phyloP scores from a whole-genome alignment of 139 green algal species.

The Tetraselmis chui region DNA sequence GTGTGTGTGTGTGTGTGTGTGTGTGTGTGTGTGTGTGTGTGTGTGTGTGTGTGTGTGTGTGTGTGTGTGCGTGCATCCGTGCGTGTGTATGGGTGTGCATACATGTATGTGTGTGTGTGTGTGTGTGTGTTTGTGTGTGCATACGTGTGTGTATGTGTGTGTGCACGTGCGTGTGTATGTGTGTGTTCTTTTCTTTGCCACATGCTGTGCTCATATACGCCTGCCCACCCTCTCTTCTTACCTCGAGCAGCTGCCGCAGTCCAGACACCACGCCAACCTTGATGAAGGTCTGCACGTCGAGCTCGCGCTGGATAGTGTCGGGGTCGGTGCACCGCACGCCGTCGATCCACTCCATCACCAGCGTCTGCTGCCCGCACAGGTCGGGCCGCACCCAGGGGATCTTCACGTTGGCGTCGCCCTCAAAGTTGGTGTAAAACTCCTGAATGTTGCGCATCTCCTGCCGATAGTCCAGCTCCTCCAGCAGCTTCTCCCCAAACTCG shows the following conservation, averaged over 20 bases:
- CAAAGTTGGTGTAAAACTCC: constrained; percentile 91
- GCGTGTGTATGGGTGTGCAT: too few relatives aligned
- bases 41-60: too few relatives aligned
- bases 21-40: too few relatives aligned
- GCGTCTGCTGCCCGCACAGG: constrained; percentile 60
- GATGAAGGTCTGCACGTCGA: constrained; percentile 89
- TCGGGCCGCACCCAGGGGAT: constrained; percentile 88
- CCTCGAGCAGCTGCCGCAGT: constrained; percentile 93
- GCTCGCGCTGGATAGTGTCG: constrained; percentile 6
- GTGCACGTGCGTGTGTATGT: too few relatives aligned
- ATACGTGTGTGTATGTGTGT: too few relatives aligned
- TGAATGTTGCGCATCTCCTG: constrained; percentile 93
- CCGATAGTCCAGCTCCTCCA: constrained; percentile 98
- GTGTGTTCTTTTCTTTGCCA: too few relatives aligned
- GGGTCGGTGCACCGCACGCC: constrained; percentile 88
- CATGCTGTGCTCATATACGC: too few relatives aligned
- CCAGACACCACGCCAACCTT: constrained; percentile 82
- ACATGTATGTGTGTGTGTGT: too few relatives aligned
- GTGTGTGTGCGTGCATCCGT: too few relatives aligned
- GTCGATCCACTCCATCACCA: constrained; percentile 99
- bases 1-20: too few relatives aligned
- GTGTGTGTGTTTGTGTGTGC: too few relatives aligned
- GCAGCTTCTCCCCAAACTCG: constrained; percentile 98
- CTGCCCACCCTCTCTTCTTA: too few relatives aligned
- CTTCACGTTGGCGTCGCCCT: constrained; percentile 87